These are phyloP conservation scores for Flaveria floridana DNA, from an alignment of 140 eudicot species.

Conservation along the genomic window DNA sequence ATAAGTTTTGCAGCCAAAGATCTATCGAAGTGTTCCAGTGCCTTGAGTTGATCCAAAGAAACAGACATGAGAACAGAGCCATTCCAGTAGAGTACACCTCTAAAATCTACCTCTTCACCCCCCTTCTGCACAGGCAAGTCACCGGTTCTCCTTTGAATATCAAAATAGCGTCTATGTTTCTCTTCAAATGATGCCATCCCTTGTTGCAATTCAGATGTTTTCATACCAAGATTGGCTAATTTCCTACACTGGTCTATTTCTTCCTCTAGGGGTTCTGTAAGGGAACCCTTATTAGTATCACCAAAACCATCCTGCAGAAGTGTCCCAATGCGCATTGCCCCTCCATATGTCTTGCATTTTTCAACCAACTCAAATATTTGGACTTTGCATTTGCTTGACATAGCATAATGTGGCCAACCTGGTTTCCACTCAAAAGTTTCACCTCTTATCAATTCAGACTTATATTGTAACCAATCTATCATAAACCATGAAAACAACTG, in stretches of 20 bases:
- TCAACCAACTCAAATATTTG: slow-evolving; percentile 50
- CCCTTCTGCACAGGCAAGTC: slow-evolving; percentile 90
- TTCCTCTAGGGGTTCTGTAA: slow-evolving; percentile 92
- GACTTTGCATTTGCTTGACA: too few species aligned
- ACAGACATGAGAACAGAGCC: slow-evolving; percentile 98
- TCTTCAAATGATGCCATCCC: slow-evolving; percentile 98
- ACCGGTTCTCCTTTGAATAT: slow-evolving; percentile 90
- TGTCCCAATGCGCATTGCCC: slow-evolving; percentile 97
- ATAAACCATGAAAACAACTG: too few species aligned
- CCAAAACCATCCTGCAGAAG: slow-evolving; percentile 99
- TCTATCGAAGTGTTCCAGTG: slow-evolving; percentile 82
- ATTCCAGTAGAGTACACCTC: slow-evolving; percentile 96
- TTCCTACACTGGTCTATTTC: slow-evolving; percentile 96
- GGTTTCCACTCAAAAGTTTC: too few species aligned
- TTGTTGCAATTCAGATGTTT: slow-evolving; percentile 79
- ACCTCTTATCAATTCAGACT: too few species aligned
- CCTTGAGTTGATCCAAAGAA: slow-evolving; percentile 85
- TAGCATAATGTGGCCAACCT: too few species aligned
- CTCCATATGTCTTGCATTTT: slow-evolving; percentile 89
- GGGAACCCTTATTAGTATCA: slow-evolving; percentile 92
- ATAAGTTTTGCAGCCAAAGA: slow-evolving; percentile 88
- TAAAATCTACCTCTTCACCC: slow-evolving; percentile 95
- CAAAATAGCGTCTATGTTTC: slow-evolving; percentile 83
- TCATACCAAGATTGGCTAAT: slow-evolving; percentile 88
- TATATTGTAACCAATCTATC: too few species aligned